Evolutionary conservation across 1,139 yeast species (phyloP), one percentile per base, ranked within the genome.

Genomic region (Kluyveromyces sp.): DNA sequence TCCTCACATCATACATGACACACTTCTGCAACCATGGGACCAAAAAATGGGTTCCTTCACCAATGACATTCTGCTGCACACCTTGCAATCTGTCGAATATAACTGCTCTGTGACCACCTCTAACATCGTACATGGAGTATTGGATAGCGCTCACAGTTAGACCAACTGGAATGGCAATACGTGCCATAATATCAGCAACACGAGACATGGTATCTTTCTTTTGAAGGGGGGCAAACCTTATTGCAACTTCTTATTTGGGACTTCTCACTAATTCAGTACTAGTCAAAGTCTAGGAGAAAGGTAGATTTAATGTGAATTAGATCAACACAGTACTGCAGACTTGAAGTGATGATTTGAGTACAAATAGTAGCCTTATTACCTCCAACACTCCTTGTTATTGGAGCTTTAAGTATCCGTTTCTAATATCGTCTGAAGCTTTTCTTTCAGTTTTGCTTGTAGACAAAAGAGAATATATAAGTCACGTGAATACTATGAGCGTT

Each of bases 1-100:
- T 89, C 61, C 96, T 77, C 39, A 94, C 96, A 61, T 94, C 98
- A 64, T 77, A 94, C 30, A 88, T 67, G 46, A 92, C 75, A 2
- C 98, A 94, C 62, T 77, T 81, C 65, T 92, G 98, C 50, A 92
- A 73, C 98, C 99, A 92, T 39, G 99, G 99, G 44, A 92, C 67
- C 50, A 89, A 71, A 65, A 92, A 92, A 66, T 92, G 97, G 30
- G 97, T 86, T 46, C 99, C 99, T 69, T 92, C 99, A 26, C 96
- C 96, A 51, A 88, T 73, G 22, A 92, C 96, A 12, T 70, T 70
- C 56, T 79, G 81, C 65, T 86, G 83, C 45, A 92, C 95, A 70
- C 99, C 99, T 43, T 75, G 69, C 49, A 92, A 68, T 58, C 99
- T 76, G 69, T 92, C 98, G 60, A 94, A 92, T 52, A 92, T 85